phyloP scores from a whole-genome alignment of 148 eudicot genomes.

The Chenopodium berlandieri region DNA sequence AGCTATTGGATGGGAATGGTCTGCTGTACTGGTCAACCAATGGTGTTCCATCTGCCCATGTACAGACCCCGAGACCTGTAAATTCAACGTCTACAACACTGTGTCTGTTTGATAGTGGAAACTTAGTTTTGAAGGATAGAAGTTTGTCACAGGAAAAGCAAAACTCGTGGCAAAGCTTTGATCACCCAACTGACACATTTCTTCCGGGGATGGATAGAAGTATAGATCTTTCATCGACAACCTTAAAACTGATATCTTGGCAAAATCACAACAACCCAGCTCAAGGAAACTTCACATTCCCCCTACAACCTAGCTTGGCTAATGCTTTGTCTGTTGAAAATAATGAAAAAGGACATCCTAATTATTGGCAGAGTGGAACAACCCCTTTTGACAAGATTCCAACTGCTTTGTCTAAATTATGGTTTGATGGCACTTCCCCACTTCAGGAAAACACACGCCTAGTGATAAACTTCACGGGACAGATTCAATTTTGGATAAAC shows the following conservation, averaged over 20 bases:
- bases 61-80: too few species aligned
- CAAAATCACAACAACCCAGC: constrained; percentile 24
- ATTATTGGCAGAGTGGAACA: constrained; percentile 23
- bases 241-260: constrained; percentile 32
- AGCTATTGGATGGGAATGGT: constrained; percentile 6
- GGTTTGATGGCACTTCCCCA: not conserved
- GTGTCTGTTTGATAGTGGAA: constrained; percentile 30
- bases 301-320: too few species aligned
- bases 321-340: not conserved
- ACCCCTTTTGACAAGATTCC: not conserved
- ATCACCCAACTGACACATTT: constrained; percentile 38
- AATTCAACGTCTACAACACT: not conserved
- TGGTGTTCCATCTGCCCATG: not conserved
- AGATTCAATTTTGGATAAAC: constrained; percentile 29
- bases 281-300: constrained; percentile 23
- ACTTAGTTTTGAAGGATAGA: constrained; percentile 20
- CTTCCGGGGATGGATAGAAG: constrained; percentile 31
- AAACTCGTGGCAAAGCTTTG: constrained; percentile 35
- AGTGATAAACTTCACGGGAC: constrained; percentile 31
- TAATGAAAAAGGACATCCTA: too few species aligned
- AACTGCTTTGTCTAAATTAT: not conserved
- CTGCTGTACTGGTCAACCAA: constrained; percentile 7
- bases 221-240: not conserved
- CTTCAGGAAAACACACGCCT: constrained; percentile 1
- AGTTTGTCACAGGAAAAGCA: not conserved